phyloP scores from a whole-genome alignment of 257 asterid species.

The Craterostigma plantagineum region DNA sequence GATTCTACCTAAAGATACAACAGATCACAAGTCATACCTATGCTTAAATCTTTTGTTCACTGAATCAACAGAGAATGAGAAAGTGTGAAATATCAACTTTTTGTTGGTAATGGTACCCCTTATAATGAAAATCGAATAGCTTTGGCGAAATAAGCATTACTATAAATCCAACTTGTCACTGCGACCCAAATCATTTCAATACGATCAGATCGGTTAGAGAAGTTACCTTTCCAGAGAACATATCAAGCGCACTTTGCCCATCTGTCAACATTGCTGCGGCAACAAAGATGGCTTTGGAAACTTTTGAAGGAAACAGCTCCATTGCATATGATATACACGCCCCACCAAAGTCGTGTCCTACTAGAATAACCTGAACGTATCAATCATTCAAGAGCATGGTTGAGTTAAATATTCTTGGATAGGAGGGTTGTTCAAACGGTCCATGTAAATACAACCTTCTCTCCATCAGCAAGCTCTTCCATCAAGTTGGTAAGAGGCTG shows the following conservation, averaged over 20 bases:
- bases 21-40: neutral
- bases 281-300: conserved; percentile 73
- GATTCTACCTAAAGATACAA: conserved; percentile 41
- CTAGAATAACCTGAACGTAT: conserved; percentile 68
- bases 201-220: neutral
- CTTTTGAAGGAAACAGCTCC: conserved; percentile 62
- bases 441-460: conserved; percentile 54
- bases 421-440: no score
- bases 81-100: no score
- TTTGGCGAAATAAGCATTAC: no score
- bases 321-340: conserved; percentile 77
- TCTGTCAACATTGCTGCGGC: conserved; percentile 84
- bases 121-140: no score
- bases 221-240: conserved; percentile 71
- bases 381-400: conserved; percentile 8
- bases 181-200: neutral
- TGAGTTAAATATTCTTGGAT: no score
- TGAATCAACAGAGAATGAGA: no score
- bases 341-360: conserved; percentile 98
- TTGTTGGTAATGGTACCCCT: no score
- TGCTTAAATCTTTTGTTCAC: no score
- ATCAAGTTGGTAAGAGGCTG: conserved; percentile 67
- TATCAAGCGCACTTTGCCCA: conserved; percentile 82
- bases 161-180: neutral
- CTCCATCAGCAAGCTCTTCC: conserved; percentile 58